Conservation (phyloP, 805 yeast genomes). For the Starmerella apis region DNA sequence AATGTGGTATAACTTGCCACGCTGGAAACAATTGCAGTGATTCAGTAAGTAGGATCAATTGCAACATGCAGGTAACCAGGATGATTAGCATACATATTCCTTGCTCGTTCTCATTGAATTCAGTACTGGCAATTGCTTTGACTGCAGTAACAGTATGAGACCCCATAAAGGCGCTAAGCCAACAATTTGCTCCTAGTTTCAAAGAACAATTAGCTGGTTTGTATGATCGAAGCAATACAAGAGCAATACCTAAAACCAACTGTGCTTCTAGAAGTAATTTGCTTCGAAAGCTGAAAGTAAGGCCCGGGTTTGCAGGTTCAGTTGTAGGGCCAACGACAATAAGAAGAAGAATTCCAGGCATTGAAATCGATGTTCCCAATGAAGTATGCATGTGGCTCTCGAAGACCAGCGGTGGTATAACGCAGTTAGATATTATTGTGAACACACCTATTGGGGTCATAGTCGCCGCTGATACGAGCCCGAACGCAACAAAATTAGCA, state of each 20-base stretch:
- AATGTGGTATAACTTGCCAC: constrained; percentile 42
- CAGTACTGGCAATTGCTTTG: constrained; percentile 33
- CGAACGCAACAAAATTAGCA: constrained; percentile 42
- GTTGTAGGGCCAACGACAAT: constrained; percentile 32
- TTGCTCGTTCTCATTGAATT: constrained; percentile 20
- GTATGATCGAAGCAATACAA: not conserved
- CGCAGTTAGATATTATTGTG: constrained; percentile 39
- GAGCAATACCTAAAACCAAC: constrained; percentile 1
- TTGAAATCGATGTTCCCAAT: constrained; percentile 35
- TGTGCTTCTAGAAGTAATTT: not conserved
- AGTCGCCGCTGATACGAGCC: constrained; percentile 39
- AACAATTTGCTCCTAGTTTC: constrained; percentile 12
- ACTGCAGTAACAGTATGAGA: constrained; percentile 41
- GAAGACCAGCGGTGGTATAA: constrained; percentile 41
- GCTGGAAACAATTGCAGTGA: constrained; percentile 36
- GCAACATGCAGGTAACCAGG: constrained; percentile 36
- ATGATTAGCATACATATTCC: constrained; percentile 17
- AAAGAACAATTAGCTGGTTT: constrained; percentile 12
- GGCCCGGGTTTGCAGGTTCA: not conserved
- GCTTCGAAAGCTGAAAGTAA: not conserved
- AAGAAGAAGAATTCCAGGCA: constrained; percentile 37
- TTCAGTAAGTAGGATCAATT: constrained; percentile 35
- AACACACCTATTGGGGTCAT: constrained; percentile 44
- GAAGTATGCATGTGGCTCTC: constrained; percentile 34
- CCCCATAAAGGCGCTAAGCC: constrained; percentile 36